Conservation (phyloP, 257 asterid genomes). For the Capsicum chinense region DNA sequence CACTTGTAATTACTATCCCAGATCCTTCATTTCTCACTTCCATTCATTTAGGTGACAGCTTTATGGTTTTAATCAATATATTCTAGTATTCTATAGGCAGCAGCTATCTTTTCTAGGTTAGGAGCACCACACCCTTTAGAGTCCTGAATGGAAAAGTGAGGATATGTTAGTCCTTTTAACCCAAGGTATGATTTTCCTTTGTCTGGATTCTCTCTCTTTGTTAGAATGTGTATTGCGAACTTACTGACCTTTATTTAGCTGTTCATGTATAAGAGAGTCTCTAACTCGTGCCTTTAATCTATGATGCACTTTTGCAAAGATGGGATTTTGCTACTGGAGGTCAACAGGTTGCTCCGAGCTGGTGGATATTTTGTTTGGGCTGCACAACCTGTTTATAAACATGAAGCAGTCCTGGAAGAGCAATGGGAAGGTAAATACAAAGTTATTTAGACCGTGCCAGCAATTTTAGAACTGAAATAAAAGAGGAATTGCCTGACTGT, state of each 20-base stretch:
- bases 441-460: neutral
- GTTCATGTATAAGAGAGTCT: conserved; percentile 3
- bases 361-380: conserved; percentile 99
- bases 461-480: neutral
- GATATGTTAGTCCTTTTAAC: neutral
- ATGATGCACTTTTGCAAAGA: conserved; percentile 45
- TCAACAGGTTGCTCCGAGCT: conserved; percentile 91
- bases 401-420: conserved; percentile 75
- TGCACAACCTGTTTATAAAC: conserved; percentile 96
- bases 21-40: neutral
- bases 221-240: neutral
- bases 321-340: conserved; percentile 95
- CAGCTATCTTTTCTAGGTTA: conserved; percentile 4
- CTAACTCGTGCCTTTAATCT: conserved; percentile 15
- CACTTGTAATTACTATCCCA: neutral
- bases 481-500: neutral
- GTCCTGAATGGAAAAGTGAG: neutral
- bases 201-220: neutral
- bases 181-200: neutral
- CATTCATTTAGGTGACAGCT: neutral
- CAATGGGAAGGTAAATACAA: conserved; percentile 85
- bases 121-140: neutral
- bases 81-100: conserved; percentile 5
- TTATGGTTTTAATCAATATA: neutral
- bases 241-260: neutral